Base-by-base conservation (phyloP, 805 yeast species). In the Nakazawaea populi region DNA sequence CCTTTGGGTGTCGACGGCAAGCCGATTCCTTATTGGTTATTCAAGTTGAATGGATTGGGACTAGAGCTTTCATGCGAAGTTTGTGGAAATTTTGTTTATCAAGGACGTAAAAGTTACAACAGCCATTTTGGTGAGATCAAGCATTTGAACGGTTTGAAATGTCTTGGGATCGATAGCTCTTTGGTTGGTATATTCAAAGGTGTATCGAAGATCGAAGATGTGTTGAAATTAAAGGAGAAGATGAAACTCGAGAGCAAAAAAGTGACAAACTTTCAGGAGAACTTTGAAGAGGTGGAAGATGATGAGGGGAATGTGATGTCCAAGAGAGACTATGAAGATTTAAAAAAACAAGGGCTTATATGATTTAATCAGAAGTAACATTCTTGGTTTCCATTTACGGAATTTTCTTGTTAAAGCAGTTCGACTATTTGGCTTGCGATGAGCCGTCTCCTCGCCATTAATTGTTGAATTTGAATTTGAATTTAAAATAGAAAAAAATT, bases 21-120 rank as follows among this genome's bases (percentile, higher is more conserved):
- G 40, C 97, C 97, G 0, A 89, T 94, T 31, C 99, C 99, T 1
- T 81, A 75, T 49, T 94, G 99, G 99, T 71, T 94, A 31, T 91
- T 82, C 73, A 94, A 91, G 65, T 71, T 91, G 43, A 90, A 89
- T 59, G 99, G 99, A 0, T 72, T 91, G 9, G 87, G 87, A 51
- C 75, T 79, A 42, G 80, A 77, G 48, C 88, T 81, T 58, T 60
- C 67, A 1, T 94, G 99, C 64, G 97, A 94, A 66, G 79, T 94
- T 6, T 94, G 99, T 63, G 95, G 96, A 5, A 82, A 87, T 58
- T 64, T 68, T 34, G 69, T 71, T 6, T 92, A 85, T 66, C 77
- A 79, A 58, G 99, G 99, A 1, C 74, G 96, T 7, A 72, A 75
- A 46, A 74, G 76, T 1, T 94, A 80, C 62, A 86, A 79, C 29